Conservation (phyloP, 306 rosid genomes). For the Vigna nakashimae region DNA sequence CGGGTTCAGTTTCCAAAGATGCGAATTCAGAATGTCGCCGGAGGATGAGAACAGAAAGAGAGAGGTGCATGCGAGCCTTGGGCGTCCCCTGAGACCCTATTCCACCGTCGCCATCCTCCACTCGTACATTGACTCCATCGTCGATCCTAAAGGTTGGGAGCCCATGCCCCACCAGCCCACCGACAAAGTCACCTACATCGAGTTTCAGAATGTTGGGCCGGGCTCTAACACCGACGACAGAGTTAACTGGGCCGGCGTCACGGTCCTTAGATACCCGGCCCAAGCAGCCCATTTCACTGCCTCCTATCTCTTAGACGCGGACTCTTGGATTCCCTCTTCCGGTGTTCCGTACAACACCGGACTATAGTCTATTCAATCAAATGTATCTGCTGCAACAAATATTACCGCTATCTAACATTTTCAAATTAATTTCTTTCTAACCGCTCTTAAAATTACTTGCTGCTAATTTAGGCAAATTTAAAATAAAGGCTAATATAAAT, state of each 20-base stretch:
- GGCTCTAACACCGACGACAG: constrained; percentile 36
- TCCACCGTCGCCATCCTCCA: constrained; percentile 42
- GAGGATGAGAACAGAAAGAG: constrained; percentile 6
- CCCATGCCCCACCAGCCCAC: constrained; percentile 46
- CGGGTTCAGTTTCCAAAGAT: constrained; percentile 45
- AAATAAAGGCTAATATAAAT: too few relatives aligned
- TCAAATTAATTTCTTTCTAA: too few relatives aligned
- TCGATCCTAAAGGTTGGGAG: constrained; percentile 53
- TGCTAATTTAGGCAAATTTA: too few relatives aligned
- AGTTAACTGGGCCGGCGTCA: constrained; percentile 49
- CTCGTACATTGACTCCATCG: constrained; percentile 49
- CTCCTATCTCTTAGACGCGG: constrained; percentile 46
- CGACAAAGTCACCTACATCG: constrained; percentile 44
- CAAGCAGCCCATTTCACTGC: constrained; percentile 42
- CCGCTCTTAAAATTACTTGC: too few relatives aligned
- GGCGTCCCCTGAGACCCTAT: constrained; percentile 49
- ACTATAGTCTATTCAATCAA: constrained; percentile 8
- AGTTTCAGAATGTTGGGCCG: constrained; percentile 48
- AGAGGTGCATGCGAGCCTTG: constrained; percentile 45
- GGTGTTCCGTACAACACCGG: constrained; percentile 48
- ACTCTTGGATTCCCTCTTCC: constrained; percentile 49
- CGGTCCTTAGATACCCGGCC: background rate
- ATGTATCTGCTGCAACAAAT: too few relatives aligned
- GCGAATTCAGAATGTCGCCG: constrained; percentile 38
- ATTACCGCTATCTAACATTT: too few relatives aligned